Evolutionary conservation across 306 rosid species (phyloP), one percentile per base, ranked within the genome.

Genomic region (Glycyrrhiza uralensis): DNA sequence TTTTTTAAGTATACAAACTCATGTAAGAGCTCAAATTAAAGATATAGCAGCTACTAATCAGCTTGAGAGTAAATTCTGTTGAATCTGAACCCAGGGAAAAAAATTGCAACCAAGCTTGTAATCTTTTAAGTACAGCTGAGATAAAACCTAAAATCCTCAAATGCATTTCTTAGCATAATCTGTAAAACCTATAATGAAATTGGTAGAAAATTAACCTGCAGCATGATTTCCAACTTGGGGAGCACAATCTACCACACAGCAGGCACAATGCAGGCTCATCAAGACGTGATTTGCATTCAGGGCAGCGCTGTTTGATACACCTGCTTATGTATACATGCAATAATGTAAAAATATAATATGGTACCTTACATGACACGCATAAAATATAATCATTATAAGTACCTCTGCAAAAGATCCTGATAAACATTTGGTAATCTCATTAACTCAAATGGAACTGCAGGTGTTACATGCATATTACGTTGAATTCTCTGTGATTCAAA

Each of bases 331-430:
- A 71, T 66, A 80, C 20, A 77, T 54, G 20, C 19, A 17, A 42
- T 29, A 17, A 33, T 72, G 47, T 60, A 44, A 54, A 46, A 50
- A 65, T 28, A 29, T 20, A n/a, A 19, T 7, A 65, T 54, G 24
- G 14, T 41, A 45, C 7, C 26, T 26, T 11, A 24, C 20, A 42
- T 68, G 22, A 51, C 38, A 59, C 30, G 24, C 32, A 20, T 26
- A 2, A 61, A 13, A 33, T 69, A 75, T 52, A 74, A 22, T 35
- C 55, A 17, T 33, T 51, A 50, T 56, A 81, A 58, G 68, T 78
- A 95, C 99, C 97, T 87, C 90, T 83, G 97, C 93, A 95, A 83
- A 64, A 91, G 85, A 76, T 91, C 96, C 49, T 91, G 99, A 82
- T 95, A 95, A 65, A 95, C 81, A 66, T 69, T 82, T 20, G 99